These are phyloP conservation scores for Pseudisothecium myosuroides DNA, from an alignment of 225 moss, liverwort and hornwort species.

Conservation along the genomic window DNA sequence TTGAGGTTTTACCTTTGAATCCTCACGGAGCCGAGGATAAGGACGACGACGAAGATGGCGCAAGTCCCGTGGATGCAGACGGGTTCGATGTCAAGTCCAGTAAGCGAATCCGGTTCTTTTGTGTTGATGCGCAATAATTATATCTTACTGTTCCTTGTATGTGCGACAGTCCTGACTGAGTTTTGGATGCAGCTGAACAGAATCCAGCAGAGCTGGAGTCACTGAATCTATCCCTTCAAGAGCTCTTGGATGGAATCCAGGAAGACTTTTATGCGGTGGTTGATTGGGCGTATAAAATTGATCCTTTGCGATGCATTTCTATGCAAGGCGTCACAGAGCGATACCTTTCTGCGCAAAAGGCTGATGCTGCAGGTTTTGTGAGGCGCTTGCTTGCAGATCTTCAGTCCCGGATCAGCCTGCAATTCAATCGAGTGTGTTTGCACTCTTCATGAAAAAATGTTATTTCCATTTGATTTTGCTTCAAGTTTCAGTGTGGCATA, in stretches of 20 bases:
- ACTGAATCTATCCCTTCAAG: conserved; percentile 77
- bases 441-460: not conserved
- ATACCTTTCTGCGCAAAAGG: conserved; percentile 81
- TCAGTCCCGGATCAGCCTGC: conserved; percentile 74
- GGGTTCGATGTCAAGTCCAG: conserved; percentile 61
- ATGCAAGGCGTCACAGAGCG: conserved; percentile 99
- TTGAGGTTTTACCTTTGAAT: conserved; percentile 81
- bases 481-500: not conserved
- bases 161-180: not conserved
- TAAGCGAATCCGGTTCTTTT: conserved; percentile 9
- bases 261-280: conserved; percentile 98
- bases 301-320: conserved; percentile 91
- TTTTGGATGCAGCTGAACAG: conserved; percentile 59
- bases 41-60: conserved; percentile 71
- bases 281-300: conserved; percentile 93
- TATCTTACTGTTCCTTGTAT: not conserved
- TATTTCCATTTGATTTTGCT: not conserved
- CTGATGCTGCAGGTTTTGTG: conserved; percentile 91
- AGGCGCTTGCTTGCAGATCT: conserved; percentile 90
- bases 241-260: conserved; percentile 84
- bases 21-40: conserved; percentile 61
- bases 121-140: not conserved
- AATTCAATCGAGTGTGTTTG: conserved; percentile 74
- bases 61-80: conserved; percentile 71
- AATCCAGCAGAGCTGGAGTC: conserved; percentile 85